phyloP scores from a whole-genome alignment of 1,139 yeast species.

The Scheffersomyces quercinus region DNA sequence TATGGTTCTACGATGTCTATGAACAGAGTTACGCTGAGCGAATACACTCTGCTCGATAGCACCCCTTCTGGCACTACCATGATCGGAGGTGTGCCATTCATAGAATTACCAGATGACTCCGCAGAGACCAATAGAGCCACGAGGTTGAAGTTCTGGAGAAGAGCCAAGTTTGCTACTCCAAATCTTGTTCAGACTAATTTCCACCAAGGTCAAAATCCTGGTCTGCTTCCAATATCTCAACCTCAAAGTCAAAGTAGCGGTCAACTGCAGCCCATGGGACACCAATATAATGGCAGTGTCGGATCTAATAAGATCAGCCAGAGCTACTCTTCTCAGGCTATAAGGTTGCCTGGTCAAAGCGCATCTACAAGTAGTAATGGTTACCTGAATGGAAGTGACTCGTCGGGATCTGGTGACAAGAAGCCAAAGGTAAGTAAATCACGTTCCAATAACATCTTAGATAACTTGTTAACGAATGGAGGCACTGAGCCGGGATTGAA shows the following conservation, averaged over 20 bases:
- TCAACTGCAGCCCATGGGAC: background rate
- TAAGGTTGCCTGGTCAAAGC: constrained; percentile 12
- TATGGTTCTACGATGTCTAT: background rate
- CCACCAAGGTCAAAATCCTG: constrained; percentile 1
- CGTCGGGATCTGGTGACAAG: constrained; percentile 4
- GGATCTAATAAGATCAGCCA: constrained; percentile 14
- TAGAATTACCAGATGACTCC: background rate
- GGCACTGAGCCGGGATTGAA: constrained; percentile 3
- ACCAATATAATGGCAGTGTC: constrained; percentile 1
- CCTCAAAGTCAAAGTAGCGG: background rate
- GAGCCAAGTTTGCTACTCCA: constrained; percentile 33
- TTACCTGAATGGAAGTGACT: background rate
- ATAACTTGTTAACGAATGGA: constrained; percentile 28
- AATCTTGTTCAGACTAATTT: constrained; percentile 10
- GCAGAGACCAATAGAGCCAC: constrained; percentile 47
- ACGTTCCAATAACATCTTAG: constrained; percentile 50
- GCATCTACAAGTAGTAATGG: background rate
- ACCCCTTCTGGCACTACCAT: background rate
- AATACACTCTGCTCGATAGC: background rate
- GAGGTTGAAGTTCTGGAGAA: constrained; percentile 55
- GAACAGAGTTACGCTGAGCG: background rate
- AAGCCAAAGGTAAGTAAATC: constrained; percentile 37
- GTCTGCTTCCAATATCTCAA: background rate
- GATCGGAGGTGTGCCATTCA: background rate
- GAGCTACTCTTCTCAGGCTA: constrained; percentile 14